Conservation (phyloP, 2,329 filamentous ascomycete genomes). For the Colletotrichum coccodes region DNA sequence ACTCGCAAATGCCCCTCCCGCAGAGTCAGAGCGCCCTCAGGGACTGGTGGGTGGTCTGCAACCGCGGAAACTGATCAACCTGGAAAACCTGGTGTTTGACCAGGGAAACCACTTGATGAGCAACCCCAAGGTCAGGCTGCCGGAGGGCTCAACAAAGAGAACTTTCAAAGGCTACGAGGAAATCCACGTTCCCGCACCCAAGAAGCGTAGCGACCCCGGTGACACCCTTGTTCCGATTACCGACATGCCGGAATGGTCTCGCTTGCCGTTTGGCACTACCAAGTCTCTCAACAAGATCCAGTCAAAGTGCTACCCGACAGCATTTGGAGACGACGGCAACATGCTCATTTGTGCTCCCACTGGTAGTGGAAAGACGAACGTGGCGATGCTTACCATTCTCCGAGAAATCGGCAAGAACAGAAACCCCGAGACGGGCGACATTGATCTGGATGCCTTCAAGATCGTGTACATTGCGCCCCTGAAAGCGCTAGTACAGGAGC, state of each 20-base stretch:
- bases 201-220: slow-evolving; percentile 82
- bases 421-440: slow-evolving; percentile 88
- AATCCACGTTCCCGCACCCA: slow-evolving; percentile 94
- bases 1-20: slow-evolving; percentile 56
- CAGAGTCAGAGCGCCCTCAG: slow-evolving; percentile 68
- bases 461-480: slow-evolving; percentile 97
- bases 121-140: slow-evolving; percentile 94
- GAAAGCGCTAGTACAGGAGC: slow-evolving; percentile 96
- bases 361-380: slow-evolving; percentile 97
- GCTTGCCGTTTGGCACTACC: slow-evolving; percentile 83
- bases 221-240: slow-evolving; percentile 86
- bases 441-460: slow-evolving; percentile 96
- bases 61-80: slow-evolving; percentile 87
- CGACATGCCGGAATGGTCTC: slow-evolving; percentile 93
- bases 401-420: slow-evolving; percentile 97
- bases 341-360: slow-evolving; percentile 98
- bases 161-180: slow-evolving; percentile 99
- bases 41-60: slow-evolving; percentile 85
- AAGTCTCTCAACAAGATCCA: slow-evolving; percentile 95
- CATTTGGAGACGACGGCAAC: slow-evolving; percentile 94
- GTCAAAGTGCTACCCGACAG: slow-evolving; percentile 89
- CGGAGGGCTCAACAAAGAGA: slow-evolving; percentile 93
- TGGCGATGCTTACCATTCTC: slow-evolving; percentile 96
- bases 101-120: slow-evolving; percentile 99
- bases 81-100: slow-evolving; percentile 96